Conservation (phyloP, 441 rosid species). For the Pelargonium fulgidum region DNA sequence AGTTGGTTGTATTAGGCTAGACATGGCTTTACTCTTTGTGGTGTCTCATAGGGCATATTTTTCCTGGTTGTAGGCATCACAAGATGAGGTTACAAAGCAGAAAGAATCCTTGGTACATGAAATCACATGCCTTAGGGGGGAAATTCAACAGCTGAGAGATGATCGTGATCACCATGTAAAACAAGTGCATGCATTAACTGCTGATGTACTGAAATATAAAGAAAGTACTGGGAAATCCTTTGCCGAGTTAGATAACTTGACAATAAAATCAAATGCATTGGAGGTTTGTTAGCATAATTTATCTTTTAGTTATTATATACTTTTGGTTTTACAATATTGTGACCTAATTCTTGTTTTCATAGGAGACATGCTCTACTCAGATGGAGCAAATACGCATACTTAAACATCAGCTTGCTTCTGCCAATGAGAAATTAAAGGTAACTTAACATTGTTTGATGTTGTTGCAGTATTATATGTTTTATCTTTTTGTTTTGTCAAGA, state of each 20-base stretch:
- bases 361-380: conserved; percentile 85
- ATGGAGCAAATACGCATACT: conserved; percentile 55
- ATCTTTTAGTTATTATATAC: not conserved
- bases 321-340: conserved; percentile 12
- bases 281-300: conserved; percentile 51
- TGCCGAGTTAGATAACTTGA: conserved; percentile 57
- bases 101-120: conserved; percentile 61
- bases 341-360: conserved; percentile 16
- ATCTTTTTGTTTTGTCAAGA: not conserved
- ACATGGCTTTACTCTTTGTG: no score
- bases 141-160: conserved; percentile 74
- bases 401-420: conserved; percentile 59
- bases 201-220: conserved; percentile 51
- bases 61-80: conserved; percentile 43
- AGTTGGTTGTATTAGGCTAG: no score
- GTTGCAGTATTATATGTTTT: not conserved
- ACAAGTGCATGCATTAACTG: conserved; percentile 50
- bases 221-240: conserved; percentile 76
- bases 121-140: conserved; percentile 64
- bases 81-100: conserved; percentile 63
- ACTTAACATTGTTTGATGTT: not conserved
- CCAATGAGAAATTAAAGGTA: conserved; percentile 85
- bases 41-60: not conserved
- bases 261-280: conserved; percentile 50
- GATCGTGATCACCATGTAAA: conserved; percentile 74